phyloP scores from a whole-genome alignment of 108 stramenopile species.

The Cylindrotheca fusiformis region DNA sequence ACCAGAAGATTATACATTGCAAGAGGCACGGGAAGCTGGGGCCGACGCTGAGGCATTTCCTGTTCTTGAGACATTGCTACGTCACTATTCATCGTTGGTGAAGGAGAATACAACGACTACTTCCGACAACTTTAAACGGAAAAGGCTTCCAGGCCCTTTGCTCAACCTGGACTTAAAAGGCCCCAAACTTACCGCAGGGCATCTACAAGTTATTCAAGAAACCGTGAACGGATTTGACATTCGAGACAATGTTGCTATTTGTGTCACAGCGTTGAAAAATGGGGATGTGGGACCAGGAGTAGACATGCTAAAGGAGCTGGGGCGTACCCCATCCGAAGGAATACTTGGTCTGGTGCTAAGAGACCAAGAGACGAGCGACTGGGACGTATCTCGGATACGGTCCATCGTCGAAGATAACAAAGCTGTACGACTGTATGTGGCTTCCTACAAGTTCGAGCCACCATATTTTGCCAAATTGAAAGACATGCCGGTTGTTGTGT shows the following conservation, averaged over 20 bases:
- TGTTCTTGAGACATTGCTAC: background rate
- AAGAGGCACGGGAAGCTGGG: background rate
- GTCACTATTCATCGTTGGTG: background rate
- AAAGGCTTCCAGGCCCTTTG: background rate
- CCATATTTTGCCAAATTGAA: background rate
- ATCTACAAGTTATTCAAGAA: background rate
- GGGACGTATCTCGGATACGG: background rate
- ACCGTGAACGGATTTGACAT: background rate
- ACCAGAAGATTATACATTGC: background rate
- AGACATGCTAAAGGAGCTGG: background rate
- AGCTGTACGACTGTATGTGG: background rate
- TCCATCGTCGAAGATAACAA: background rate
- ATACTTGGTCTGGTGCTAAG: background rate
- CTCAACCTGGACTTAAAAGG: constrained; percentile 1
- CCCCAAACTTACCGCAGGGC: background rate
- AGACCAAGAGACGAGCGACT: background rate
- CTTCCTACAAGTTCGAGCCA: background rate
- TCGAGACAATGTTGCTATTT: constrained; percentile 5
- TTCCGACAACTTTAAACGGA: background rate
- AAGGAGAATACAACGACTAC: background rate
- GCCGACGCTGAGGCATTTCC: background rate
- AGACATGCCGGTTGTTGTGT: background rate
- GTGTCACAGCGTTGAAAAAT: background rate
- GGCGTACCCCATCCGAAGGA: background rate
- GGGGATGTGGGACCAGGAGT: constrained; percentile 1